Evolutionary conservation across 2,329 filamentous ascomycete genomes (phyloP), one percentile per base, ranked within the genome.

Genomic region (Diaporthe humulicola): DNA sequence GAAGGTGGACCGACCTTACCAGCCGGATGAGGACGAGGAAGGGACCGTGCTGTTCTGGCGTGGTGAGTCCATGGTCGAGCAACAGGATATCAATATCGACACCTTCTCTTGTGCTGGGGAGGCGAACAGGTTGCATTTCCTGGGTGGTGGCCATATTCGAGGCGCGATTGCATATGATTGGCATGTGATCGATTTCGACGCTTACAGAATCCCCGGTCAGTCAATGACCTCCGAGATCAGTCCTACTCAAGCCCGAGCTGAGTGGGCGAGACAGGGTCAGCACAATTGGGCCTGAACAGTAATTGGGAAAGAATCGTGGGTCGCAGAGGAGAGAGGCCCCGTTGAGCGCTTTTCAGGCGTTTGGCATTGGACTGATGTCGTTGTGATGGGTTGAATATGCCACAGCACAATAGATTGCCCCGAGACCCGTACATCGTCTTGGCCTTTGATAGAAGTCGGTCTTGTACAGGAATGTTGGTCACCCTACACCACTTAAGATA

Each of bases 121-220:
- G 42, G 2, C 57, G 0, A 84, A 84, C 60, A 82, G 77, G 74
- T 78, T 87, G 45, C 79, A 73, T 33, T 87, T 87, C 42, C 71
- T 85, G 1, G 84, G 85, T 6, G 80, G 79, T 40, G 85, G 85
- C 4, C 75, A 77, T 1, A 79, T 87, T 22, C 75, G 82, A 19
- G 84, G 84, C 17, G 30, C 73, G 50, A 66, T 75, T n/a, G 19
- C 4, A 2, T 70, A 64, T 19, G 56, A 25, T 10, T 6, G 22
- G 22, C 38, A 4, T 17, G 22, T 60, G 0, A 73, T 85, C 10
- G 50, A 60, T 0, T 86, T 86, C 45, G 58, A 75, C 1, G 83
- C 79, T 4, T 33, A 64, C 0, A 76, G 83, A 3, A 0, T 77
- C 0, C 66, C 77, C 1, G 79, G 77, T 0, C 82, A 84, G 71